Evolutionary conservation across 768 basidiomycete genomes (phyloP).

Genomic region (Suillus brevipes): DNA sequence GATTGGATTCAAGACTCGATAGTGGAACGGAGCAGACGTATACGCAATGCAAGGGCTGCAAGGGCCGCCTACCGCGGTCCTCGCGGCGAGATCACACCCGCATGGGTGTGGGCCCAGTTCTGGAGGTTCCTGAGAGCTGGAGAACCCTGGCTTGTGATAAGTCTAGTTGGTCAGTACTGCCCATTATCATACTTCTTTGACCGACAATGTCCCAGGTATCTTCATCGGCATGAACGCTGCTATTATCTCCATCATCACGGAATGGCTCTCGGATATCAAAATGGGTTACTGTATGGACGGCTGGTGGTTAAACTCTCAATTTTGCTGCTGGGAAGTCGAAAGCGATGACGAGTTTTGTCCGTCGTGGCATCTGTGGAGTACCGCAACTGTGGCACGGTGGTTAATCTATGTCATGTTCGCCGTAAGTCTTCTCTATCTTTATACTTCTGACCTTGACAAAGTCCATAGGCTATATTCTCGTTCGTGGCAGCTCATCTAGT

Average conservation of each 20-base stretch:
- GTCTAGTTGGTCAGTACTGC: constrained; percentile 73
- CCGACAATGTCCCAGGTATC: constrained; percentile 53
- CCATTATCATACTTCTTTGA: neutral
- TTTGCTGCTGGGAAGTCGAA: constrained; percentile 98
- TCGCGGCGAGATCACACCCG: constrained; percentile 48
- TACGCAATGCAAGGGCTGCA: constrained; percentile 49
- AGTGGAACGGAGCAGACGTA: constrained; percentile 78
- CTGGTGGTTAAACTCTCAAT: constrained; percentile 98
- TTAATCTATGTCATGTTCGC: constrained; percentile 86
- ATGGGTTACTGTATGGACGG: constrained; percentile 95
- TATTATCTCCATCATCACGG: constrained; percentile 90
- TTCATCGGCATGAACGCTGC: constrained; percentile 94
- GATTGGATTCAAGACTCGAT: constrained; percentile 98
- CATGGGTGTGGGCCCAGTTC: constrained; percentile 64
- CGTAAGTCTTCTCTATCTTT: constrained; percentile 48
- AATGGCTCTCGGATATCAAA: constrained; percentile 98
- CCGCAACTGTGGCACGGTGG: constrained; percentile 71
- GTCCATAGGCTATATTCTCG: constrained; percentile 70
- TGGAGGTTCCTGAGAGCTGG: constrained; percentile 63
- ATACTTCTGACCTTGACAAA: neutral
- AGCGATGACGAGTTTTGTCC: constrained; percentile 79
- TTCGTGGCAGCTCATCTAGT: constrained; percentile 90
- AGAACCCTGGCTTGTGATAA: constrained; percentile 92
- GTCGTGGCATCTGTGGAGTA: constrained; percentile 92
- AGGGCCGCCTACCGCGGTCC: constrained; percentile 49